Percentiles rank a stretch among this genome's conserved stretches.
These are phyloP conservation scores for Colletotrichum melonis DNA, from an alignment of 2,329 filamentous ascomycete species.

Conservation along the genomic window DNA sequence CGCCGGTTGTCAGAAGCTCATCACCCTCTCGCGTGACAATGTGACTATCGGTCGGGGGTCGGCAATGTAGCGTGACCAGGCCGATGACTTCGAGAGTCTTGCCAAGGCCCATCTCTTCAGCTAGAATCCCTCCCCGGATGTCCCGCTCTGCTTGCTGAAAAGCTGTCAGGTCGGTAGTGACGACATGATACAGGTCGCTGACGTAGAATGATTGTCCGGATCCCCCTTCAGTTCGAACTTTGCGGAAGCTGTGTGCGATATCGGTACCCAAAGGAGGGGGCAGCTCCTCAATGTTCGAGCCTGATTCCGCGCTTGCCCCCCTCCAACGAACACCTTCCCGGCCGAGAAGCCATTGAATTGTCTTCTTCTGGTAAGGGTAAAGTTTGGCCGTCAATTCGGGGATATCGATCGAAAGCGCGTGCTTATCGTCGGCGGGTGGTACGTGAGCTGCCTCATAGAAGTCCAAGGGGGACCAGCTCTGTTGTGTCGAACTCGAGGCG, in stretches of 20 bases:
- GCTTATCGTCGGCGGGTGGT: conserved; percentile 58
- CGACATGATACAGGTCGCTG: conserved; percentile 72
- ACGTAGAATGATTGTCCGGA: conserved; percentile 58
- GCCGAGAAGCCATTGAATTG: conserved; percentile 76
- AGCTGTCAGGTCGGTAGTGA: conserved; percentile 59
- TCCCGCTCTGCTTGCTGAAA: conserved; percentile 56
- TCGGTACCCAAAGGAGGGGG: not conserved
- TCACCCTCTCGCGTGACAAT: conserved; percentile 51
- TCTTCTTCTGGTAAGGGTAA: conserved; percentile 79
- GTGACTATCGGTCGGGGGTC: conserved; percentile 41
- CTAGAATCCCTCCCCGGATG: conserved; percentile 72
- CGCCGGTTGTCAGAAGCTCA: conserved; percentile 59
- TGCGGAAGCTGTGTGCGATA: conserved; percentile 29
- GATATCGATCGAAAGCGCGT: conserved; percentile 52
- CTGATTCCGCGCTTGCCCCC: conserved; percentile 31
- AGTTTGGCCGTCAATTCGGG: conserved; percentile 61
- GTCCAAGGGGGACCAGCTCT: conserved; percentile 58
- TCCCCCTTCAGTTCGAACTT: conserved; percentile 1
- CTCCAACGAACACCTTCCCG: conserved; percentile 71
- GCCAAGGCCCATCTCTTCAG: conserved; percentile 86
- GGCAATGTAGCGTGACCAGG: conserved; percentile 73
- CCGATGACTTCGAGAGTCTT: conserved; percentile 83
- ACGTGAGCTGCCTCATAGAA: conserved; percentile 79
- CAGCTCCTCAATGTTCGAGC: conserved; percentile 37
- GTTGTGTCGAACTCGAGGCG: conserved; percentile 30